A percentile compares a stretch with the other conserved stretches of the same genome.
Conservation (phyloP, 768 basidiomycete genomes). For the Kwoniella dejecticola region DNA sequence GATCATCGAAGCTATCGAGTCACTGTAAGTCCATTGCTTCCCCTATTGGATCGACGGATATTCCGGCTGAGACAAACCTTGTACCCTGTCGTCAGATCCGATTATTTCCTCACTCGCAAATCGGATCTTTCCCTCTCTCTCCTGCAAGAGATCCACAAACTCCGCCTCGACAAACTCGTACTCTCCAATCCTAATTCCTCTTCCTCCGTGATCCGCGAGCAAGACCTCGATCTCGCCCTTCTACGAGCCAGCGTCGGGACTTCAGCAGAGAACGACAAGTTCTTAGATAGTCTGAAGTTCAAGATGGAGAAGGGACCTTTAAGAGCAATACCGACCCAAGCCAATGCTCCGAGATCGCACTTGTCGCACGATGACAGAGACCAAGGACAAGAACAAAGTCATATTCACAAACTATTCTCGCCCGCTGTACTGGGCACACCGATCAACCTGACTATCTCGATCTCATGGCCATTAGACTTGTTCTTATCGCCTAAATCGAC, state of each 20-base stretch:
- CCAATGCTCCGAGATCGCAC: neutral
- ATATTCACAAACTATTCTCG: slow-evolving; percentile 56
- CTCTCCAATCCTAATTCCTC: slow-evolving; percentile 64
- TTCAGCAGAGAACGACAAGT: slow-evolving; percentile 80
- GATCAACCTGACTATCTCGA: slow-evolving; percentile 67
- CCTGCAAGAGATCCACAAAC: slow-evolving; percentile 80
- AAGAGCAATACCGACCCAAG: slow-evolving; percentile 69
- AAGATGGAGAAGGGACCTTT: slow-evolving; percentile 77
- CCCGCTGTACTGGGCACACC: slow-evolving; percentile 76
- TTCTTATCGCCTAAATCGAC: slow-evolving; percentile 79
- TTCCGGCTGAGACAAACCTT: neutral
- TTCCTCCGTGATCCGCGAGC: slow-evolving; percentile 73
- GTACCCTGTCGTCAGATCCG: slow-evolving; percentile 65
- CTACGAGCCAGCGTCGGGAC: slow-evolving; percentile 87
- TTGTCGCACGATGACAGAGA: neutral
- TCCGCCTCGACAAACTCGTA: slow-evolving; percentile 76
- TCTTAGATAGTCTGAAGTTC: slow-evolving; percentile 71
- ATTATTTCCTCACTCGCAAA: slow-evolving; percentile 84
- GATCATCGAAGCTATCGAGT: slow-evolving; percentile 79
- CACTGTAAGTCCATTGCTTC: slow-evolving; percentile 63
- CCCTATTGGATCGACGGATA: neutral
- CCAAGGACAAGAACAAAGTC: slow-evolving; percentile 2
- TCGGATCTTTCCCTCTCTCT: slow-evolving; percentile 82
- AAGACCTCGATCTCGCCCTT: slow-evolving; percentile 82
- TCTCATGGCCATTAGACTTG: slow-evolving; percentile 85